Percentiles rank a stretch among this genome's conserved stretches.
phyloP scores from a whole-genome alignment of 331 rosid genomes.

The Prunus yedoensis region DNA sequence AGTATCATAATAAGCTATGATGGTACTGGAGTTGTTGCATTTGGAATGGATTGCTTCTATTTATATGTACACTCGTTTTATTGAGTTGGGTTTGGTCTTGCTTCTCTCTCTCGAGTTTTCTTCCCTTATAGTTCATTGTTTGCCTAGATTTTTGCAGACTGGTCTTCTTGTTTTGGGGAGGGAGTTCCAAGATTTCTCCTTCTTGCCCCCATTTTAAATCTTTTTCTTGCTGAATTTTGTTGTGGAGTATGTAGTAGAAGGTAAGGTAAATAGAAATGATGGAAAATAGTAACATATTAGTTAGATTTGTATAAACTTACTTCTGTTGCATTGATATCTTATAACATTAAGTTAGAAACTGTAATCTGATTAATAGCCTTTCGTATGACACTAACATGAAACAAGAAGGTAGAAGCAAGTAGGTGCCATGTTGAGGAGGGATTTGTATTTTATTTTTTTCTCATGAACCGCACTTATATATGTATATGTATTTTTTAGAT shows the following conservation, averaged over 20 bases:
- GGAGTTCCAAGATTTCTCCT: neutral
- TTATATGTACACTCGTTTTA: neutral
- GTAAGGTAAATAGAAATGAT: neutral
- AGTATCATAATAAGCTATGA: neutral
- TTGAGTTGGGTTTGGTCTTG: slow-evolving; percentile 2
- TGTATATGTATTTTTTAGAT: neutral
- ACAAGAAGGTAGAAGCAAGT: neutral
- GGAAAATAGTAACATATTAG: neutral
- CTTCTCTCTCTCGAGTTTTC: neutral
- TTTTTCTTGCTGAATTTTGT: neutral
- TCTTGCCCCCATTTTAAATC: too few species aligned
- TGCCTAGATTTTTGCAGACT: neutral
- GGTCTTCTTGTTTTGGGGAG: neutral
- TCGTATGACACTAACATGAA: neutral
- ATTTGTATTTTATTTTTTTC: neutral
- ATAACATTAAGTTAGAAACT: neutral
- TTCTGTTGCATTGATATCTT: neutral
- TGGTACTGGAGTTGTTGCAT: neutral
- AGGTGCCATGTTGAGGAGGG: neutral
- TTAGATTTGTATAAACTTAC: neutral
- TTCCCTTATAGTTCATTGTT: too few species aligned
- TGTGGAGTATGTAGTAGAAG: neutral
- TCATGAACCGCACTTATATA: too few species aligned
- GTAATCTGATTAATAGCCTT: neutral
- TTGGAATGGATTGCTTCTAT: neutral